Evolutionary conservation across 805 yeast species (phyloP).

Genomic region (Candida sakaeoensis): DNA sequence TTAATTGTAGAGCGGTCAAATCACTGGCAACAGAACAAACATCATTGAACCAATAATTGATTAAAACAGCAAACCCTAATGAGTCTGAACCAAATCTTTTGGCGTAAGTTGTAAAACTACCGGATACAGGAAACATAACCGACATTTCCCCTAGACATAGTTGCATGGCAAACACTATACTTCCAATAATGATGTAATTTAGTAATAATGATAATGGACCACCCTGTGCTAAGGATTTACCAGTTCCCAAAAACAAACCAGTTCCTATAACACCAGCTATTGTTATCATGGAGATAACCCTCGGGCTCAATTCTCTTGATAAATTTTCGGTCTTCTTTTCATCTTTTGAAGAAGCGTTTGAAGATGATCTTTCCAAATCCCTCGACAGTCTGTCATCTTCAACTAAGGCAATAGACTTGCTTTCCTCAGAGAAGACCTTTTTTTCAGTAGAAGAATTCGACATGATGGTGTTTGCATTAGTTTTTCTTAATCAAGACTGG

Average conservation of each 20-base stretch:
- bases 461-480: not conserved
- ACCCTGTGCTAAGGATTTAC: constrained; percentile 26
- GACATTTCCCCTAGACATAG: constrained; percentile 55
- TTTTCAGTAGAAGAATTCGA: not conserved
- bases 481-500: too few relatives aligned
- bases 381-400: not conserved
- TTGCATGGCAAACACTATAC: constrained; percentile 46
- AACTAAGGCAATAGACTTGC: not conserved
- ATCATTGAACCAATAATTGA: constrained; percentile 51
- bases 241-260: constrained; percentile 32
- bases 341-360: not conserved
- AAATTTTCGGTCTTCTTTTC: constrained; percentile 16
- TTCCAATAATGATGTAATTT: constrained; percentile 33
- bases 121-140: constrained; percentile 51
- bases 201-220: constrained; percentile 34
- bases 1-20: constrained; percentile 44
- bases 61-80: constrained; percentile 49
- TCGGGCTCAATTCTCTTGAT: constrained; percentile 19
- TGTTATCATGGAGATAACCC: constrained; percentile 33
- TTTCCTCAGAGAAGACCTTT: not conserved
- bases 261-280: constrained; percentile 37
- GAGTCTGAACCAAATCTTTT: constrained; percentile 47
- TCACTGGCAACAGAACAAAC: constrained; percentile 48
- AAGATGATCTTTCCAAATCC: constrained; percentile 4
- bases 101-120: constrained; percentile 51